These are phyloP conservation scores for Dichomitus squalens DNA, from an alignment of 1,284 basidiomycete genomes.

Conservation along the genomic window DNA sequence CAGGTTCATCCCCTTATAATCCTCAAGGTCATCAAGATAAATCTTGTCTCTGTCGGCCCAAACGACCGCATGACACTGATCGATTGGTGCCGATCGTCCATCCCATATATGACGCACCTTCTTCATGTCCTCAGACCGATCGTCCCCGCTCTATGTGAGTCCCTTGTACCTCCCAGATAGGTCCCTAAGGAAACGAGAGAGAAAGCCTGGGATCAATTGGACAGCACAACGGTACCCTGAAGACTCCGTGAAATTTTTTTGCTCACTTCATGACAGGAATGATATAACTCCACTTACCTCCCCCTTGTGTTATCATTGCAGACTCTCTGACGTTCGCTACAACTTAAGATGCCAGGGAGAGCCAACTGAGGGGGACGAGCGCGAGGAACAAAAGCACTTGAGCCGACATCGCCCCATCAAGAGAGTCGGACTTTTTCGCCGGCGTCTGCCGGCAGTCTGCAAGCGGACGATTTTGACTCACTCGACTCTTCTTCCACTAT, in stretches of 20 bases:
- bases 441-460: slow-evolving; percentile 17
- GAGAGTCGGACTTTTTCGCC: slow-evolving; percentile 15
- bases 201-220: not conserved
- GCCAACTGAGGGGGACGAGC: too few species aligned
- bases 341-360: not conserved
- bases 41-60: too few species aligned
- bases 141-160: not conserved
- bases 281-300: not conserved
- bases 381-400: slow-evolving; percentile 1
- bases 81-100: not conserved
- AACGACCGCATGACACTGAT: not conserved
- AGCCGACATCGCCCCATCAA: slow-evolving; percentile 5
- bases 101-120: not conserved
- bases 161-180: not conserved
- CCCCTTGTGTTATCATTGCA: too few species aligned
- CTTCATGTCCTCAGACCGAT: too few species aligned
- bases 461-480: slow-evolving; percentile 22
- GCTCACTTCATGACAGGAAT: not conserved
- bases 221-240: not conserved
- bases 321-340: too few species aligned
- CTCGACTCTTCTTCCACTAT: not conserved
- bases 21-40: too few species aligned
- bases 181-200: not conserved
- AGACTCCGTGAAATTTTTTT: not conserved
- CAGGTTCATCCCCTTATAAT: too few species aligned